Evolutionary conservation across 2,329 filamentous ascomycete genomes (phyloP).

Genomic region (Curvularia sp.): DNA sequence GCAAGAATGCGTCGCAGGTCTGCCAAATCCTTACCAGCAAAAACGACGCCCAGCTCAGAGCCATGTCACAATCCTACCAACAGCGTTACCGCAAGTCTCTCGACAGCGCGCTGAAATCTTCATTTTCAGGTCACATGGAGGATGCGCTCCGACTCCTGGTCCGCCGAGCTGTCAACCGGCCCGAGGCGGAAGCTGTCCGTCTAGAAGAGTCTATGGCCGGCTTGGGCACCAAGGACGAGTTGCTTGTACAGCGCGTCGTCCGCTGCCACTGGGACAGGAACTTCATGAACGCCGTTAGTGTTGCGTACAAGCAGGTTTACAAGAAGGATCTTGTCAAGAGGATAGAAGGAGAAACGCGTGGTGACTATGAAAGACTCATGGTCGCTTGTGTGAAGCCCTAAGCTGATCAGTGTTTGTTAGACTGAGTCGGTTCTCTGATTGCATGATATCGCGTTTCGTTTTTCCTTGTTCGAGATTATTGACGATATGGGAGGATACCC

Average conservation of each 20-base stretch:
- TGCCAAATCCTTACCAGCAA: slow-evolving; percentile 78
- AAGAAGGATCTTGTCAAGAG: slow-evolving; percentile 70
- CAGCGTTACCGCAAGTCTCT: slow-evolving; percentile 74
- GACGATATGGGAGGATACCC: neutral
- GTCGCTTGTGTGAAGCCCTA: slow-evolving; percentile 65
- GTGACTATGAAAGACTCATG: slow-evolving; percentile 80
- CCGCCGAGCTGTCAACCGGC: slow-evolving; percentile 77
- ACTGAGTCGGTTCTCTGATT: neutral
- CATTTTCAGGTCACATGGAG: slow-evolving; percentile 94
- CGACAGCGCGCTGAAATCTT: slow-evolving; percentile 75
- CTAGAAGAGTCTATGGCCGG: slow-evolving; percentile 91
- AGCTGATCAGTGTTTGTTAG: neutral
- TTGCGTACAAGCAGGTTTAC: slow-evolving; percentile 76
- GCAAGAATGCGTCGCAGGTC: slow-evolving; percentile 77
- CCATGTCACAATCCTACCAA: slow-evolving; percentile 78
- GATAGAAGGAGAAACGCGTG: slow-evolving; percentile 83
- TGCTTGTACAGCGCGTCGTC: slow-evolving; percentile 79
- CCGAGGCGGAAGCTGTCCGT: slow-evolving; percentile 79
- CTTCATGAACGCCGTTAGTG: slow-evolving; percentile 78
- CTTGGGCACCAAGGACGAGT: slow-evolving; percentile 82
- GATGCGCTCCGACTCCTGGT: slow-evolving; percentile 82
- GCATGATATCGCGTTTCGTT: slow-evolving; percentile 8
- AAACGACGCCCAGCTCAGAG: slow-evolving; percentile 83
- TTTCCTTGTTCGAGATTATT: neutral
- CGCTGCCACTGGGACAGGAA: slow-evolving; percentile 82